Percentiles rank a stretch among this genome's conserved stretches.
Evolutionary conservation across 257 asterid species (phyloP).

Genomic region (Misopates orontium): DNA sequence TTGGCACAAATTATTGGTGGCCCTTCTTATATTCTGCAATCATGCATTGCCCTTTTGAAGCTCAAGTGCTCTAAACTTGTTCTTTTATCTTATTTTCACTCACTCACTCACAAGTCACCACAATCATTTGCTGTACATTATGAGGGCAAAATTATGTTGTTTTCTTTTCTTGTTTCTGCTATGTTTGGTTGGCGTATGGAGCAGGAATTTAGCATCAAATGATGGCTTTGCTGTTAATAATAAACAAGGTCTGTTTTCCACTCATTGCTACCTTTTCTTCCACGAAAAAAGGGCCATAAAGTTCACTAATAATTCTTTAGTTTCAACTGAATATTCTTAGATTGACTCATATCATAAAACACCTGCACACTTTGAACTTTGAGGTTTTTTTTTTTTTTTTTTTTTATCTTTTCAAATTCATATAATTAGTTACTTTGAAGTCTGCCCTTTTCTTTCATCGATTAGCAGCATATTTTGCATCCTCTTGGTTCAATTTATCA

Average conservation of each 20-base stretch:
- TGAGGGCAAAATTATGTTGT: constrained; percentile 37
- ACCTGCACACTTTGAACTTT: too few relatives aligned
- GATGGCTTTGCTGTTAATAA: constrained; percentile 21
- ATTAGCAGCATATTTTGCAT: too few relatives aligned
- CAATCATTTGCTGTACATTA: constrained; percentile 34
- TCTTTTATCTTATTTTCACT: neutral
- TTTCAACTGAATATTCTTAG: too few relatives aligned
- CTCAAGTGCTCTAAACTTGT: constrained; percentile 24
- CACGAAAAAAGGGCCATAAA: too few relatives aligned
- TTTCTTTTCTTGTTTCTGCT: constrained; percentile 35
- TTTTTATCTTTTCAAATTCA: too few relatives aligned
- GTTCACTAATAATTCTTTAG: too few relatives aligned
- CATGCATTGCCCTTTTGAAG: constrained; percentile 26
- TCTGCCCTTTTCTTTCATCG: too few relatives aligned
- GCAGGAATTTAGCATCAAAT: constrained; percentile 41
- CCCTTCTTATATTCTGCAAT: constrained; percentile 35
- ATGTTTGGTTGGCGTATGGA: constrained; percentile 37
- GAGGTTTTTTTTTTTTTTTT: too few relatives aligned
- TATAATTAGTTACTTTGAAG: too few relatives aligned
- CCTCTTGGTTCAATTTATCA: too few relatives aligned
- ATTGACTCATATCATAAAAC: too few relatives aligned
- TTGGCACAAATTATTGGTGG: neutral
- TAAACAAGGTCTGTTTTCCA: constrained; percentile 26
- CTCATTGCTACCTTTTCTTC: neutral
- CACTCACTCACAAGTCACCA: constrained; percentile 8